Evolutionary conservation across 371 early-diverging fungal species (phyloP), one percentile per base, ranked within the genome.

Genomic region (Apophysomyces ossiformis): DNA sequence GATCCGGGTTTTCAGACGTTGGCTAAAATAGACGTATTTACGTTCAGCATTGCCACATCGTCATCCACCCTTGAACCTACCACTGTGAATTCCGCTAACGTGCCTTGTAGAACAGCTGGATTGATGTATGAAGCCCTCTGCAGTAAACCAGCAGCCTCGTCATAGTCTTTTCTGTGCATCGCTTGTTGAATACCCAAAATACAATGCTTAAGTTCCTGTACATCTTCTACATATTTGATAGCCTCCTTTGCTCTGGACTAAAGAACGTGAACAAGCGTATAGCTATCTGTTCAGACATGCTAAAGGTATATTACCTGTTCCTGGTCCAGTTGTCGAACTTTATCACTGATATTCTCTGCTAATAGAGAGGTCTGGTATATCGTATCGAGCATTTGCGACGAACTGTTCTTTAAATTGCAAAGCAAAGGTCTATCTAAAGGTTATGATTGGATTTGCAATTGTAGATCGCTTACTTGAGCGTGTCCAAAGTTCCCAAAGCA

Each of bases 311-410:
- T 64, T 65, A 78, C 78, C 74, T 89, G 92, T 66, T 95, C 93
- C 62, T 89, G 80, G 70, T 95, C 95, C 43, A 95, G 71, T 62
- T 90, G 89, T 39, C 95, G 79, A 39, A 95, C 94, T 72, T 91
- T 91, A 37, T 83, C 90, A 66, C 92, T 92, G 62, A 95, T 94
- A 4, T 84, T 81, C 61, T 92, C 93, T 4, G 95, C 94, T 39
- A 93, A 76, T 5, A 72, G 72, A 0, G 92, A 88, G 0, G 95
- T 93, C 26, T 85, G 84, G 41, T 83, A 78, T 32, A 94, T 84
- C 37, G 85, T 88, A 13, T 80, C 73, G 57, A 87, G 77, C 56
- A 92, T 75, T 8, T 75, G 63, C n/a, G 79, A 77, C 0, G 90
- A 81, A 44, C 89, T 85, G 7, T 61, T 50, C 37, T 84, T 74